Conservation (phyloP, 2,329 filamentous ascomycete genomes). For the Colletotrichum theobromicola region DNA sequence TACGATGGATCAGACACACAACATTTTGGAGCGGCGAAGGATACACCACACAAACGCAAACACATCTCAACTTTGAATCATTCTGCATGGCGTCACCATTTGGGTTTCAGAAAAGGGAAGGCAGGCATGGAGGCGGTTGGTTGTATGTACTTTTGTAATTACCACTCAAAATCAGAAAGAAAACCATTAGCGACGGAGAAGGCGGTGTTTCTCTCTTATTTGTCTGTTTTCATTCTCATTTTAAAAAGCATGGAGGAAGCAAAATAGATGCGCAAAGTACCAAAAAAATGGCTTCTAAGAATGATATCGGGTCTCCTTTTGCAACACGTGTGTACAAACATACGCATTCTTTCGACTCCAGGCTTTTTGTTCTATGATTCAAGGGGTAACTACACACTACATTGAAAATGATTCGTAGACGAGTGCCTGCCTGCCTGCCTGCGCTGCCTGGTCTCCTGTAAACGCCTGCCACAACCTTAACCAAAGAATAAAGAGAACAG, state of each 20-base stretch:
- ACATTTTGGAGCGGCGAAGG: neutral
- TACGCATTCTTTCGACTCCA: neutral
- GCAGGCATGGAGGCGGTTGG: neutral
- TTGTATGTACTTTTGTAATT: neutral
- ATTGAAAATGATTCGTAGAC: neutral
- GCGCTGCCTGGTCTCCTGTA: neutral
- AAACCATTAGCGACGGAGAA: neutral
- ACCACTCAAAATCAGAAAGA: neutral
- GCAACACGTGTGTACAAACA: neutral
- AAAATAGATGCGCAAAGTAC: neutral
- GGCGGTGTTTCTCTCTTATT: neutral
- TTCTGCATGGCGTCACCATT: conserved; percentile 8
- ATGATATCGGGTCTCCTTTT: neutral
- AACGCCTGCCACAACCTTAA: neutral
- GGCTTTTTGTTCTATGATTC: neutral
- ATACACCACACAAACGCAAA: neutral
- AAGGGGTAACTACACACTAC: neutral
- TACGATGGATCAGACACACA: neutral
- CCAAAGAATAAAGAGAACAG: neutral
- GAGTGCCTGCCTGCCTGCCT: neutral
- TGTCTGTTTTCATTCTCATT: neutral
- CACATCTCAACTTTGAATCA: conserved; percentile 4
- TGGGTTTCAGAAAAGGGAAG: neutral
- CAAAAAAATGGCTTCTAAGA: neutral
- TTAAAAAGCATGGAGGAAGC: neutral